Evolutionary conservation across 108 stramenopile genomes (phyloP).

Genomic region (Fragilaria radians): DNA sequence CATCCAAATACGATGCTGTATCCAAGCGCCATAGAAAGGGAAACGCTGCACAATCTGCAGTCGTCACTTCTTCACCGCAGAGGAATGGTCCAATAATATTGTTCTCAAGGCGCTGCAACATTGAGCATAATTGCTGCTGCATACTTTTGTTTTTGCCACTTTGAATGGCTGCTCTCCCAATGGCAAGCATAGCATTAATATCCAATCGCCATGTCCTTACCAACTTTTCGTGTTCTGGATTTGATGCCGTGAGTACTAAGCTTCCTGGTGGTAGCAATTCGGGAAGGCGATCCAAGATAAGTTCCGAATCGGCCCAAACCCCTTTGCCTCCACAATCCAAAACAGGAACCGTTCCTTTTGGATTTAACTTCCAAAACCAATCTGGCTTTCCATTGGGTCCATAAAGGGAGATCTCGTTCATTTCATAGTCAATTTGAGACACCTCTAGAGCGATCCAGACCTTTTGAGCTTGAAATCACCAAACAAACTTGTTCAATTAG

Average conservation of each 20-base stretch:
- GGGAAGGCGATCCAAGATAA: constrained; percentile 49
- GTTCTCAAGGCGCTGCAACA: constrained; percentile 46
- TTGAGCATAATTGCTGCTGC: constrained; percentile 37
- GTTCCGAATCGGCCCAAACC: constrained; percentile 66
- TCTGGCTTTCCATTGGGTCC: constrained; percentile 74
- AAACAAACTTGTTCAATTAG: neutral
- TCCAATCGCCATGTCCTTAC: constrained; percentile 43
- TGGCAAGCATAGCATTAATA: constrained; percentile 43
- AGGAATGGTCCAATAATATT: constrained; percentile 45
- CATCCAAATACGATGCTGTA: too few species aligned
- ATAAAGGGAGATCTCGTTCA: constrained; percentile 62
- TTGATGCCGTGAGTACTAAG: neutral
- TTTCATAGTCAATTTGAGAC: constrained; percentile 32
- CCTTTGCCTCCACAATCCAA: constrained; percentile 29
- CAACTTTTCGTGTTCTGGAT: constrained; percentile 1
- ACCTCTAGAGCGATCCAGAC: constrained; percentile 77
- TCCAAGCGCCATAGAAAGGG: constrained; percentile 81
- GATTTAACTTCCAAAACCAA: constrained; percentile 80
- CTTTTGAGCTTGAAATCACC: constrained; percentile 38
- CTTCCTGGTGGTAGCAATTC: constrained; percentile 9
- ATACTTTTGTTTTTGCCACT: constrained; percentile 31
- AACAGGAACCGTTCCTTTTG: constrained; percentile 65
- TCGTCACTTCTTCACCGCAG: constrained; percentile 49
- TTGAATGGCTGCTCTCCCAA: constrained; percentile 69
- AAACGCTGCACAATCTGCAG: constrained; percentile 79